A percentile compares a stretch with the other conserved stretches of the same genome.
Evolutionary conservation across 1,284 basidiomycete species (phyloP).

Genomic region (Ustilago bromivora): DNA sequence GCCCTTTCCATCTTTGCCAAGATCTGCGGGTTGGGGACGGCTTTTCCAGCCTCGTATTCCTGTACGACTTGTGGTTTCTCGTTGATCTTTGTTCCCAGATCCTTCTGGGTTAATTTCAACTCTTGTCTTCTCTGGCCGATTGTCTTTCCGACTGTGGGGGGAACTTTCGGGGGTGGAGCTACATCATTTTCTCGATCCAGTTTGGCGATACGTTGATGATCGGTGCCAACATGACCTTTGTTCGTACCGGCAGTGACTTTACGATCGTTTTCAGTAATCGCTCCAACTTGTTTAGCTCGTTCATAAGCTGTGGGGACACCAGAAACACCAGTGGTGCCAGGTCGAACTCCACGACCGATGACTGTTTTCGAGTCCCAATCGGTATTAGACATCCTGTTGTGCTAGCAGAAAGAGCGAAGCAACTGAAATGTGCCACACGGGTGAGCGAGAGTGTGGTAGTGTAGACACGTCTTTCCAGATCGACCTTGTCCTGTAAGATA

Average conservation of each 20-base stretch:
- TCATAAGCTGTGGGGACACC: constrained; percentile 71
- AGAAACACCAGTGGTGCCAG: constrained; percentile 74
- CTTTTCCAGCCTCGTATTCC: constrained; percentile 86
- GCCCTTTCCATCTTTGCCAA: constrained; percentile 90
- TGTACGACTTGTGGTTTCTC: constrained; percentile 87
- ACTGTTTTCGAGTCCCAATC: constrained; percentile 72
- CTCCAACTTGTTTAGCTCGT: constrained; percentile 71
- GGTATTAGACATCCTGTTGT: constrained; percentile 42
- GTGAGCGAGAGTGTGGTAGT: neutral
- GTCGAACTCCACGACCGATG: constrained; percentile 80
- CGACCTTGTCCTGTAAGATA: neutral
- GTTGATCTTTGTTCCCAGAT: constrained; percentile 91
- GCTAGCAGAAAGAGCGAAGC: neutral
- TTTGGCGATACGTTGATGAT: constrained; percentile 67
- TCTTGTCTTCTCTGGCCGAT: constrained; percentile 86
- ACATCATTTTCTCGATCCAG: constrained; percentile 80
- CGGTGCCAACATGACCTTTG: constrained; percentile 64
- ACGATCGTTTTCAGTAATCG: constrained; percentile 71
- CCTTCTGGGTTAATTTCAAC: constrained; percentile 87
- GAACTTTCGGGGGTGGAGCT: constrained; percentile 88
- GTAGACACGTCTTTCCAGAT: neutral
- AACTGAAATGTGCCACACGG: too few relatives aligned
- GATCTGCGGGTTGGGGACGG: constrained; percentile 89
- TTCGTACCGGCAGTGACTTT: constrained; percentile 68
- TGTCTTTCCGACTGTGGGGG: constrained; percentile 83